Conservation (phyloP, 2,329 filamentous ascomycete genomes). For the Sclerotinia subarctica region DNA sequence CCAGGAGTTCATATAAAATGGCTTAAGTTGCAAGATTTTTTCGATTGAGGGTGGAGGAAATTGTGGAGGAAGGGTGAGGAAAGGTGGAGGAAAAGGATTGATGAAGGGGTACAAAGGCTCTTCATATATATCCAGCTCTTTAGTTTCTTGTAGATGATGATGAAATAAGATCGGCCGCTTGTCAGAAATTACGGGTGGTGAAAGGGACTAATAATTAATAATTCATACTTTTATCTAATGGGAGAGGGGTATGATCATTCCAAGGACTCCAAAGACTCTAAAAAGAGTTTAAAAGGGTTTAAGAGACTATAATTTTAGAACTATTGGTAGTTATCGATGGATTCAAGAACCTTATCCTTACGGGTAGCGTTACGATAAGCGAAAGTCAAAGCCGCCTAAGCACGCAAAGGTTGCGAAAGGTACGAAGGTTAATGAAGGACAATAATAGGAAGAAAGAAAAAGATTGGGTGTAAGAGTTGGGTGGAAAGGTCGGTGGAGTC, state of each 20-base stretch:
- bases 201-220: too few relatives aligned
- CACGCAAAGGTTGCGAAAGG: background rate
- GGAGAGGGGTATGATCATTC: too few relatives aligned
- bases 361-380: conserved; percentile 13
- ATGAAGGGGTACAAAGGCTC: background rate
- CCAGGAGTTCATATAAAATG: background rate
- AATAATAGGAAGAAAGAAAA: background rate
- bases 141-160: background rate
- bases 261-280: too few relatives aligned
- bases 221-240: too few relatives aligned
- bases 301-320: background rate
- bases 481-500: background rate
- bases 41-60: background rate
- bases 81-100: background rate
- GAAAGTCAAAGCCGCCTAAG: background rate
- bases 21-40: background rate
- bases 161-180: background rate
- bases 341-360: background rate
- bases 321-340: background rate
- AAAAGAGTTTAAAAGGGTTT: background rate
- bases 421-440: background rate
- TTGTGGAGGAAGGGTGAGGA: background rate
- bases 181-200: background rate
- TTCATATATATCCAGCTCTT: background rate
- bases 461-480: background rate